Evolutionary conservation across 768 basidiomycete species (phyloP).

Genomic region (Mycena sanguinolenta): DNA sequence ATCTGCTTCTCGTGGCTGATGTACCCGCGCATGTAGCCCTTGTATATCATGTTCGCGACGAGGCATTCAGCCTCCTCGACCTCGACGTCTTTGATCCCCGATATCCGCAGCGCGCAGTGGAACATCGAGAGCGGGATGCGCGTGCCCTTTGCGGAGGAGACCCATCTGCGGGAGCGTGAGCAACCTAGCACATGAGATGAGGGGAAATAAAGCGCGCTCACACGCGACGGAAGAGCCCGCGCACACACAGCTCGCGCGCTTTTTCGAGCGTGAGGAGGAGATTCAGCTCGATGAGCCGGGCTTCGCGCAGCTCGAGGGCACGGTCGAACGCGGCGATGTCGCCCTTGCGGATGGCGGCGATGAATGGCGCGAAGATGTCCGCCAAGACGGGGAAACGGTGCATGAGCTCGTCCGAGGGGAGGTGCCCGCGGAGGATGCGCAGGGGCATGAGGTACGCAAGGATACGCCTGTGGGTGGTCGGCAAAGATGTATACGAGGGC

Average conservation of each 20-base stretch:
- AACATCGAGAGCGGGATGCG: conserved; percentile 88
- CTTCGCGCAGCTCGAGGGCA: conserved; percentile 79
- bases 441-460: conserved; percentile 92
- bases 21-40: conserved; percentile 93
- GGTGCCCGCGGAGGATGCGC: conserved; percentile 87
- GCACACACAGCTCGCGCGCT: conserved; percentile 87
- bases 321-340: conserved; percentile 86
- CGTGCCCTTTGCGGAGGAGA: conserved; percentile 77
- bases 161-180: conserved; percentile 71
- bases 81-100: conserved; percentile 68
- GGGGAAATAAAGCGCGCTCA: conserved; percentile 52
- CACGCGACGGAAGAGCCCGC: conserved; percentile 86
- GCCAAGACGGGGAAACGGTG: conserved; percentile 78
- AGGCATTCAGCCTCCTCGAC: conserved; percentile 93
- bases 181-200: conserved; percentile 5
- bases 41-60: conserved; percentile 95
- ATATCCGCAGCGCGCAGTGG: conserved; percentile 78
- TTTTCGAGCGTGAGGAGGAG: conserved; percentile 90
- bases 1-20: conserved; percentile 94
- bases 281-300: conserved; percentile 85
- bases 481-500: neutral
- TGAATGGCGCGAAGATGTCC: conserved; percentile 85
- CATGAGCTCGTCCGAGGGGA: conserved; percentile 82
- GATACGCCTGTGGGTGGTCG: conserved; percentile 76
- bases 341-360: conserved; percentile 81